Evolutionary conservation across 805 yeast genomes (phyloP), one percentile per base, ranked within the genome.

Genomic region (Candida takata): DNA sequence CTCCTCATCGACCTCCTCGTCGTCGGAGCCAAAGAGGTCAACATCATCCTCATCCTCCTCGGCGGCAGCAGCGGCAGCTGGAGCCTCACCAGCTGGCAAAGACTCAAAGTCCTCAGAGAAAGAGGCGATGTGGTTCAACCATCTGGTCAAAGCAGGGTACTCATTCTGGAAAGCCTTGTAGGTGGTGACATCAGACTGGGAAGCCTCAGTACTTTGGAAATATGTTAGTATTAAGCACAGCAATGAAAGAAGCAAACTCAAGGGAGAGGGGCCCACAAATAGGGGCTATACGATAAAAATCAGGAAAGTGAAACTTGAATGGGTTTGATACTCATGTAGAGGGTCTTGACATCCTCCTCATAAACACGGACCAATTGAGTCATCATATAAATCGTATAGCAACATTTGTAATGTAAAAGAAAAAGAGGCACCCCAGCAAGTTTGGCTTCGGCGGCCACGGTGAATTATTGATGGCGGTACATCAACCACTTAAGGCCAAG

Each of bases 111-210:
- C 95, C 57, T 75, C 86, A 52, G 87, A 72, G 78, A 78, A 84
- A 45, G 96, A 79, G 65, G 95, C 92, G 62, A 90, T 83, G 84
- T 90, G 97, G 82, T 85, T 85, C 78, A 83, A 86, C 97, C 97
- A 92, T 78, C 97, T 88, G 63, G 95, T 70, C 63, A 87, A 87
- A 68, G 84, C 80, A 67, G 97, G 96, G 84, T 69, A 90, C 68
- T 81, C 69, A 59, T 74, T 61, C 74, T 87, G 87, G 83, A 79
- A 90, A 69, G 96, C 87, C 76, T 85, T 78, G 90, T 79, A 90
- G 58, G 77, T 86, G 56, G 88, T 65, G 48, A 84, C 97, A 64
- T 90, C 97, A 63, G 96, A 95, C 72, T 86, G 95, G 58, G 97
- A 71, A 51, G 95, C 94, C 58, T 86, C 65, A 54, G 87, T 69